Conservation (phyloP, 108 stramenopile genomes). For the Pseudonitzschia pungens region DNA sequence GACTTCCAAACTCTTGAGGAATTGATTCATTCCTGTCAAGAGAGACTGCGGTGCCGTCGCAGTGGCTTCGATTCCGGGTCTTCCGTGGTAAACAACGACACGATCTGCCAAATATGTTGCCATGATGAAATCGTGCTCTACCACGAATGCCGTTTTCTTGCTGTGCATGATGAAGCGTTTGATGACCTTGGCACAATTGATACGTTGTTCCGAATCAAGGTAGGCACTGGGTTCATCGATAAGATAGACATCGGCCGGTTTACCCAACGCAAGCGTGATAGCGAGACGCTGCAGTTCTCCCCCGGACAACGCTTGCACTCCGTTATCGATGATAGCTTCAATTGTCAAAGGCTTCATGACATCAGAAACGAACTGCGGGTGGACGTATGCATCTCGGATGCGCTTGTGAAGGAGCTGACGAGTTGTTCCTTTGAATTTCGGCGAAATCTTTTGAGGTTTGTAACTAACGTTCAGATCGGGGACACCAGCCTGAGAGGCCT, state of each 20-base stretch:
- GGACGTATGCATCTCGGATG: conserved; percentile 91
- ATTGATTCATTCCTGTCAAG: conserved; percentile 97
- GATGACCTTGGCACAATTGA: conserved; percentile 98
- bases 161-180: conserved; percentile 98
- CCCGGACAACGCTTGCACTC: conserved; percentile 97
- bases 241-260: conserved; percentile 97
- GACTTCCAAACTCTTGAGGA: conserved; percentile 93
- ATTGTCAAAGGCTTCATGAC: conserved; percentile 96
- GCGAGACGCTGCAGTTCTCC: conserved; percentile 99
- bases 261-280: conserved; percentile 93
- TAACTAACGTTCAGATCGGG: conserved; percentile 96
- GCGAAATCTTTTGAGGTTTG: conserved; percentile 99
- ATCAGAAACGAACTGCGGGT: conserved; percentile 97
- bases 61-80: conserved; percentile 95
- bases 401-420: conserved; percentile 96
- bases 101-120: conserved; percentile 98
- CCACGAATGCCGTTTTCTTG: conserved; percentile 98
- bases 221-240: conserved; percentile 99
- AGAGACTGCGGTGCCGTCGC: conserved; percentile 94
- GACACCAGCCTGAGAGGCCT: conserved; percentile 84
- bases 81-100: conserved; percentile 95
- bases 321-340: conserved; percentile 95
- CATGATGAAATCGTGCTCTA: conserved; percentile 99
- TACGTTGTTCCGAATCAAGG: conserved; percentile 98
- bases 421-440: conserved; percentile 95